Conservation (phyloP, 257 asterid species). For the Solanum corneliomulleri region DNA sequence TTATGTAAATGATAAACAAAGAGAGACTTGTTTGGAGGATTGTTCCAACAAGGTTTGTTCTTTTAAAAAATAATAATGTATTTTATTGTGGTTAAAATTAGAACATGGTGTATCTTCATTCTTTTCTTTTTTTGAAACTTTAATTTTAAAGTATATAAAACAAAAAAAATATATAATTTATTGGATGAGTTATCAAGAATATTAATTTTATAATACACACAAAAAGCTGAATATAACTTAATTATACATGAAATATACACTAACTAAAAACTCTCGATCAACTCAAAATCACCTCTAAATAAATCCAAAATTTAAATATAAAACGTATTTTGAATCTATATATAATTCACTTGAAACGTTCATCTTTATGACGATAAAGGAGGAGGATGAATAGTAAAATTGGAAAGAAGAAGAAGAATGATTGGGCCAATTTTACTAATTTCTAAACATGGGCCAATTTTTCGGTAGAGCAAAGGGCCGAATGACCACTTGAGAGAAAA, state of each 20-base stretch:
- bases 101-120: background rate
- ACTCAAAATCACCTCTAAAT: background rate
- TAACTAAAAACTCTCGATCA: background rate
- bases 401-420: background rate
- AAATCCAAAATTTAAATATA: too few relatives aligned
- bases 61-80: background rate
- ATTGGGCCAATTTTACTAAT: background rate
- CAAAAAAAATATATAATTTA: background rate
- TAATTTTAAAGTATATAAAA: background rate
- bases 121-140: background rate
- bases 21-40: background rate
- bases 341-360: too few relatives aligned
- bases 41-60: background rate
- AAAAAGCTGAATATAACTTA: background rate
- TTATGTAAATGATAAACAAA: background rate
- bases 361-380: too few relatives aligned
- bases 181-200: background rate
- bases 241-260: too few relatives aligned
- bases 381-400: background rate
- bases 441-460: too few relatives aligned
- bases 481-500: background rate
- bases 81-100: background rate
- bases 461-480: background rate
- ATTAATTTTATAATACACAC: background rate
- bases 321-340: too few relatives aligned